Base-by-base conservation (phyloP, 148 eudicot species). In the Dianthus caryophyllus region DNA sequence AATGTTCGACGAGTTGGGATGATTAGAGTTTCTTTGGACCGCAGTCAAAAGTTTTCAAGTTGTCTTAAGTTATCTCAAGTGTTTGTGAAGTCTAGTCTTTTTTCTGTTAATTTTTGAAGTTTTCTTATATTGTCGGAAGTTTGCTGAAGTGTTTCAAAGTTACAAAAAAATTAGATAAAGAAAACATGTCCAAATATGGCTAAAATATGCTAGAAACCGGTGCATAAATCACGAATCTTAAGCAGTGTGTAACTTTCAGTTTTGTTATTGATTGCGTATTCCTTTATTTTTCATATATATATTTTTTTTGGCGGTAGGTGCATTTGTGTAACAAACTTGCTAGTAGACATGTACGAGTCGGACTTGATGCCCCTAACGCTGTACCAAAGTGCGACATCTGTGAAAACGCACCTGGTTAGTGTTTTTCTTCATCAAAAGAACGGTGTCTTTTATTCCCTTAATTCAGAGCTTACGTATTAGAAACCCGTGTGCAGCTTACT, bases 251-350 rank as follows among this genome's bases (percentile, higher is more conserved):
- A 41, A 61, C 11, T 61, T 30, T n/a, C 31, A 5, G 57, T 7
- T 10, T 52, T 52, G 14, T 29, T 30, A 21, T 18, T 15, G 36
- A 31, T 52, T 31, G 31, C 31, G 48, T 31, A 14, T 26, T 25
- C 11, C 44, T 9, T 18, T 43, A 17, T 33, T 55, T 63, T 26
- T 74, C 13, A 38, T 9, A 64, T 36, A 57, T 63, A 48, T 22
- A 33, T 1, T 75, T 4, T 41, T 41, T 3, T 41, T 41, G 6
- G 44, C 10, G 73, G 31, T 80, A 92, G 98, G 98, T 89, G 44
- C 96, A 92, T 69, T 79, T 85, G 89, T 87, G 93, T 72, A 92
- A 92, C 78, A 92, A 89, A 82, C 97, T 92, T 64, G 97, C 97
- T 22, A 92, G 85, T 74, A 86, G 96, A 55, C 97, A 92, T 73